Evolutionary conservation across 176 grass and related monocot genomes (phyloP).

Genomic region (Zizania latifolia): DNA sequence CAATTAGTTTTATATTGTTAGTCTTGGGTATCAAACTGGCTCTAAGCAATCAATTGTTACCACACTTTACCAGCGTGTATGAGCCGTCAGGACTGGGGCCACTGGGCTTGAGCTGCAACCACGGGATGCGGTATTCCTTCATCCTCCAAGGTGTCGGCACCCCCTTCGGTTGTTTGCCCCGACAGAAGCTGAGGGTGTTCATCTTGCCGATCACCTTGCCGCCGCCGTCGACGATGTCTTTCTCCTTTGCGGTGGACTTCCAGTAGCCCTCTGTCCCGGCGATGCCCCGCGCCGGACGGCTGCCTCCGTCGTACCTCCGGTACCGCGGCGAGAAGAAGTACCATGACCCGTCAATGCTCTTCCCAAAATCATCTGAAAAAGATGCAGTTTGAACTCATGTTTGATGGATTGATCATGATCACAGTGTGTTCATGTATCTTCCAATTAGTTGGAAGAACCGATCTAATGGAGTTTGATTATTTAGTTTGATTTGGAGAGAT

Average conservation of each 20-base stretch:
- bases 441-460: too few species aligned
- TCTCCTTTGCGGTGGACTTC: conserved; percentile 27
- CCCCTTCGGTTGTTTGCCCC: neutral
- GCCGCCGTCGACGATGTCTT: rapidly evolving
- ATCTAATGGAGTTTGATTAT: too few species aligned
- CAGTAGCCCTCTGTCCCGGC: neutral
- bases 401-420: too few species aligned
- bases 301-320: neutral
- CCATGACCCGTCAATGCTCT: neutral
- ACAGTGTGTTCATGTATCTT: too few species aligned
- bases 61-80: conserved; percentile 19
- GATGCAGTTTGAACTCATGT: too few species aligned
- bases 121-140: conserved; percentile 27
- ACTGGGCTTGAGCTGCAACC: neutral
- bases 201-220: neutral
- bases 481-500: neutral
- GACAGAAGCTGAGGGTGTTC: neutral
- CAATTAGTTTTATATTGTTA: too few species aligned
- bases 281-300: neutral
- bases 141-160: conserved; percentile 22
- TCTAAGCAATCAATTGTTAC: too few species aligned
- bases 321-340: conserved; percentile 29
- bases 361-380: neutral
- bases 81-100: neutral
- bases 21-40: too few species aligned